These are phyloP conservation scores for Aaosphaeria arxii DNA, from an alignment of 2,329 filamentous ascomycete species.

Conservation along the genomic window DNA sequence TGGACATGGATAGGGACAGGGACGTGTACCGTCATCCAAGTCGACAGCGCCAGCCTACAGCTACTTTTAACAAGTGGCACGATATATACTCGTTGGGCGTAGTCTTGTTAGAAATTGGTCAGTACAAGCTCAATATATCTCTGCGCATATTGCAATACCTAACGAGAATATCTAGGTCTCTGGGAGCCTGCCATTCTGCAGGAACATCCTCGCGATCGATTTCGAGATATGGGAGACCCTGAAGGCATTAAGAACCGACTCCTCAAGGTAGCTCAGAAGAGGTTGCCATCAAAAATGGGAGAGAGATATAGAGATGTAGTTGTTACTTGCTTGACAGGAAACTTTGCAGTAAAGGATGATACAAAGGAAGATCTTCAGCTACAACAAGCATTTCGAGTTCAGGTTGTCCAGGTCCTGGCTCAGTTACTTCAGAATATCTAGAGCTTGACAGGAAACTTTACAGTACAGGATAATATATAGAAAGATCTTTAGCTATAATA, in stretches of 20 bases:
- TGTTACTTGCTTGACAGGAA: slow-evolving; percentile 8
- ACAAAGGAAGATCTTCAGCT: slow-evolving; percentile 14
- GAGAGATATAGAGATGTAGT: slow-evolving; percentile 12
- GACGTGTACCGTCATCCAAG: slow-evolving; percentile 29
- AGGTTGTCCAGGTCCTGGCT: slow-evolving; percentile 15
- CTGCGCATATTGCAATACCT: slow-evolving; percentile 34
- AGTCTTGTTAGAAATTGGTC: not conserved
- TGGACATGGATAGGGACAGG: slow-evolving; percentile 1
- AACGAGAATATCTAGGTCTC: slow-evolving; percentile 38
- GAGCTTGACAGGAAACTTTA: slow-evolving; percentile 10
- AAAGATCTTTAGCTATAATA: slow-evolving; percentile 17
- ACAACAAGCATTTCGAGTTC: slow-evolving; percentile 14
- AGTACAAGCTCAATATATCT: not conserved
- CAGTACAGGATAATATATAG: slow-evolving; percentile 10
- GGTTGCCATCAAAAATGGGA: slow-evolving; percentile 7
- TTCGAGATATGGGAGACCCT: slow-evolving; percentile 4
- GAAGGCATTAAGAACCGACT: slow-evolving; percentile 5
- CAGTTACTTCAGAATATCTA: too few species aligned
- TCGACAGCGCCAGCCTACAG: slow-evolving; percentile 25
- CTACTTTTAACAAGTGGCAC: slow-evolving; percentile 26
- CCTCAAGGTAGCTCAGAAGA: slow-evolving; percentile 8
- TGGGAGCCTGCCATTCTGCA: slow-evolving; percentile 9
- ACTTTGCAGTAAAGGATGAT: slow-evolving; percentile 15
- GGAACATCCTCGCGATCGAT: slow-evolving; percentile 5
- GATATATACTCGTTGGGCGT: slow-evolving; percentile 37